Evolutionary conservation across 2,329 filamentous ascomycete genomes (phyloP), one percentile per base, ranked within the genome.

Genomic region (Exserohilum rostratum): DNA sequence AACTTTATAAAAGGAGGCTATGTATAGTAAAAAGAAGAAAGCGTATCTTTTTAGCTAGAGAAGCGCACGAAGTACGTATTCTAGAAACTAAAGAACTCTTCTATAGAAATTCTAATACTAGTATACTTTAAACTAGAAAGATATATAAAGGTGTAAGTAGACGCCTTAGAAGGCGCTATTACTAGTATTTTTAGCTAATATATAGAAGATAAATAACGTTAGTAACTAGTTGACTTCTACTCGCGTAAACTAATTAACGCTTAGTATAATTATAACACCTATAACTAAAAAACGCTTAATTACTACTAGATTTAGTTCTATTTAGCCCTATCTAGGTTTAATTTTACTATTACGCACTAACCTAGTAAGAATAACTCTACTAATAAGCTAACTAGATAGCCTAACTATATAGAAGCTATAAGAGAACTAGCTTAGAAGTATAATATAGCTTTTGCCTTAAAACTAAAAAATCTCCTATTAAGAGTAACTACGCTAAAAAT

Each of bases 261-360:
- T 30, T 18, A 57, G 34, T 57, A 57, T n/a, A 53, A 57, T n/a
- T 57, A 53, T 22, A 37, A 53, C 25, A 48, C 20, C 0, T 25
- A 53, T 35, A 31, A 57, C 25, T 30, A 43, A 53, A 51, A 56
- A 31, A 40, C 29, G 11, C 27, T 55, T 2, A 47, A 38, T 18
- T 17, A 47, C 20, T 2, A 17, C 2, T n/a, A 47, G 7, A 18
- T 47, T 11, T 6, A 13, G 13, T 25, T n/a, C 5, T 42, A 42
- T 29, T 25, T 42, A 6, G 20, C 11, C 11, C 22, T 42, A 27
- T 20, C 22, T 13, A 13, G 22, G 11, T 42, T 25, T 27, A 7
- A 42, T 15, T 42, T 42, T 27, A 29, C 10, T 13, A 25, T 42
- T 27, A 27, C 10, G 10, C n/a, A 42, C 20, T 3, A 27, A 3